Base-by-base conservation (phyloP, 2,329 filamentous ascomycete genomes). In the Torrubiellomyces zombiae region DNA sequence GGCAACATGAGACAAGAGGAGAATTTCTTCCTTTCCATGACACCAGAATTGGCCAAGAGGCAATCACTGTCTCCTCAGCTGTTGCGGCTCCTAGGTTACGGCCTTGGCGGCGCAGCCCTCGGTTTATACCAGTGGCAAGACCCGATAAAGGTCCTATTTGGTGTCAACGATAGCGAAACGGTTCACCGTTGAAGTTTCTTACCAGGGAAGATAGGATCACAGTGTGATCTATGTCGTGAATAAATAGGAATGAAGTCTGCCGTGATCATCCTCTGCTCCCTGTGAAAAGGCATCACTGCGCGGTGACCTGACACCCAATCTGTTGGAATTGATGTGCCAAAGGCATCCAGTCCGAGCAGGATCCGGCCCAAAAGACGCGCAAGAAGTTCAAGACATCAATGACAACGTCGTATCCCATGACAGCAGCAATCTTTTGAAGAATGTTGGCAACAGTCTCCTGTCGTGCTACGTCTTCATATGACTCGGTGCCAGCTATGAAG, bases 91-190 rank as follows among this genome's bases (percentile, higher is more conserved):
- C 28, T 49, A 3, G 47, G 47, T 2, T 50, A 50, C 24, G 46
- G 47, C 1, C 33, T 51, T 9, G 41, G 34, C 16, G 38, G 42
- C 6, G 48, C 49, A 2, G 47, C 42, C 2, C 36, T 50, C 3
- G 48, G 49, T 2, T 40, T 53, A 24, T 43, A 44, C 26, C 38
- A 47, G 23, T 52, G 49, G 13, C 43, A 50, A 22, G 48, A 51
- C 24, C 49, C 48, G 0, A 51, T 51, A 46, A 39, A 41, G 24
- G 38, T 43, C 11, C 34, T 52, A 9, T 51, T 51, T 24, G 44
- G 43, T 1, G 44, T 53, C 9, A 34, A 46, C 14, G 49, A 52
- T 25, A 43, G 48, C 22, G 46, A 51, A 23, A 51, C 48, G 0
- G 39, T n/a, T n/a, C n/a, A n/a, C n/a, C n/a, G n/a, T 51, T n/a